Evolutionary conservation across 225 moss, liverwort and hornwort genomes (phyloP), one percentile per base, ranked within the genome.

Genomic region (Climacium dendroides): DNA sequence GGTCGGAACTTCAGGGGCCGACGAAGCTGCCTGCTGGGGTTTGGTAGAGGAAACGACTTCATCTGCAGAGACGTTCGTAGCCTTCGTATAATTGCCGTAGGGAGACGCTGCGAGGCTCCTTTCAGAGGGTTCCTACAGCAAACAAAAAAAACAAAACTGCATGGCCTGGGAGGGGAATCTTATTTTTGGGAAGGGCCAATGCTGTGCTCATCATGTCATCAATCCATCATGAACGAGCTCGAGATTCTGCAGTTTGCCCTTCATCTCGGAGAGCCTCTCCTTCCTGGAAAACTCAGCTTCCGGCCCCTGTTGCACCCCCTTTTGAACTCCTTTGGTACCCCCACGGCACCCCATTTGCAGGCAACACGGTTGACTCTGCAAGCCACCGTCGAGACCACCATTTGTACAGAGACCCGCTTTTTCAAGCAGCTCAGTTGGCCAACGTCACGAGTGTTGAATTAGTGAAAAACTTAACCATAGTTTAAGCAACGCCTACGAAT

Each of bases 191-290:
- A 65, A 90, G 48, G 63, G 63, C 85, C 85, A 88, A 15, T 78
- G 90, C 85, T 90, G 48, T 26, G 55, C 18, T 88, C 88, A 88
- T 73, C 79, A 83, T 86, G 50, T 60, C 88, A 52, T 78, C 78
- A 26, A 55, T 78, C 12, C 55, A 78, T 88, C 78, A 90, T 35
- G 9, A 47, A 39, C 59, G 17, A 7, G 29, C 39, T 48, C 57
- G 57, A 53, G 80, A 90, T 57, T 57, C 84, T 69, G 43, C 13
- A 35, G 23, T 41, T 9, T 67, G 57, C 37, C 58, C 66, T 65
- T 24, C 77, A 15, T 78, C 43, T 29, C 50, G 53, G 16, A 13
- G 18, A 37, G 3, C 9, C 4, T 39, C n/a, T 16, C 45, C 20
- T 64, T 73, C 79, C 6, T 4, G 5, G 87, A 83, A n/a, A 73